Evolutionary conservation across 345 rosid genomes (phyloP), one percentile per base, ranked within the genome.

Genomic region (Linum trigynum): DNA sequence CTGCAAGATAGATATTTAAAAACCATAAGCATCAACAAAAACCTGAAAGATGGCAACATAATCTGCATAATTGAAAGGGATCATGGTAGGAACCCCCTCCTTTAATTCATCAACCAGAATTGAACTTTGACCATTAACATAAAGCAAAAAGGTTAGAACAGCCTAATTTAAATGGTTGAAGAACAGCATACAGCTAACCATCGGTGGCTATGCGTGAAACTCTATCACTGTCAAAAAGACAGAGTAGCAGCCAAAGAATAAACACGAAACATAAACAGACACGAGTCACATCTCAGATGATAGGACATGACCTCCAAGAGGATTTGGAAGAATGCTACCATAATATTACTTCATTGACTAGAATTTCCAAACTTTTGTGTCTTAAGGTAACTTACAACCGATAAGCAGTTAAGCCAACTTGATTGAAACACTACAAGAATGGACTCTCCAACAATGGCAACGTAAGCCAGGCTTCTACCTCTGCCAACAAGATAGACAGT

Each of bases 1-100:
- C 99, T 94, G 91, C 51, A 64, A 74, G 32, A n/a, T 4, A 50
- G 37, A 67, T 3, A 12, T 36, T 4, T 37, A 64, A 42, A 39
- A 5, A 3, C 64, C 37, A 32, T 8, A 41, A 57, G 39, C 61
- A 41, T 23, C 39, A 57, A 17, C 38, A 57, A 37, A 12, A 17
- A n/a, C 35, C 37, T 37, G 61, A 57, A 57, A 57, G 12, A 9
- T 57, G 61, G 38, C 61, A 37, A 37, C 53, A 48, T 48, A 3
- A 9, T 48, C 53, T 9, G 14, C 53, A 9, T 9, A 2, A 3
- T 9, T 9, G 11, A 48, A 48, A 3, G 14, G 3, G 53, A 48
- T 1, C 15, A 15, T 9, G 53, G 53, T 48, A 48, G 11, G 14
- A 48, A 15, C 14, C 53, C 14, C 3, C 53, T 48, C 9, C 53